phyloP scores from a whole-genome alignment of 805 yeast genomes.

The Monosporozyma unispora region DNA sequence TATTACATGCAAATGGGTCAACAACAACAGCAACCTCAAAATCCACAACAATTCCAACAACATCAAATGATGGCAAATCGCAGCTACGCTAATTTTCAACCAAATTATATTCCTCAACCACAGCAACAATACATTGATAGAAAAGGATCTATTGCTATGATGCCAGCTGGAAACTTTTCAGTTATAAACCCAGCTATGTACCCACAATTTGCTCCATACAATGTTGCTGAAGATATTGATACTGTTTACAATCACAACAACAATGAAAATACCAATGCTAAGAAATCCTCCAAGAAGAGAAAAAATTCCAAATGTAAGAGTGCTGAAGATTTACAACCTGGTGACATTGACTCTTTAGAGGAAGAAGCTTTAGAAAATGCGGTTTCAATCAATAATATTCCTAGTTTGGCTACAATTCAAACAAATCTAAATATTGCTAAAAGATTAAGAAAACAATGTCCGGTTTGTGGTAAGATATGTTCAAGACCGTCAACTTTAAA shows the following conservation, averaged over 20 bases:
- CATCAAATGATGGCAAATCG: not conserved
- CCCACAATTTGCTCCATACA: not conserved
- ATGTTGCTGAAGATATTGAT: not conserved
- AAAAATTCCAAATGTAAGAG: not conserved
- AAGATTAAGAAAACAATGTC: constrained; percentile 33
- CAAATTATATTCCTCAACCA: not conserved
- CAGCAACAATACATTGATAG: not conserved
- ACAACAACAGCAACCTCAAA: constrained; percentile 1
- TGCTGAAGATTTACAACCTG: not conserved
- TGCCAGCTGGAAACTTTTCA: not conserved
- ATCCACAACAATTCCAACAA: not conserved
- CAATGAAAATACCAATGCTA: too few relatives aligned
- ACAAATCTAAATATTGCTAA: constrained; percentile 8
- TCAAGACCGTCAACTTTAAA: constrained; percentile 75
- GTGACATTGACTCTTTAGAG: not conserved
- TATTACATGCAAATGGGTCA: not conserved
- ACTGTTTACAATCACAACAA: too few relatives aligned
- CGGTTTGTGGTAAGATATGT: constrained; percentile 64
- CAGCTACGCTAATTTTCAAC: not conserved
- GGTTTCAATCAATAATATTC: constrained; percentile 1
- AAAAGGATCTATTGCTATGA: not conserved
- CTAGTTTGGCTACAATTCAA: constrained; percentile 3
- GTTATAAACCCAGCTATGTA: not conserved
- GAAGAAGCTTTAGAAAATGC: not conserved
- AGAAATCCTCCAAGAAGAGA: not conserved